These are phyloP conservation scores for Clavispora carvajalis DNA, from an alignment of 805 yeast species.

Conservation along the genomic window DNA sequence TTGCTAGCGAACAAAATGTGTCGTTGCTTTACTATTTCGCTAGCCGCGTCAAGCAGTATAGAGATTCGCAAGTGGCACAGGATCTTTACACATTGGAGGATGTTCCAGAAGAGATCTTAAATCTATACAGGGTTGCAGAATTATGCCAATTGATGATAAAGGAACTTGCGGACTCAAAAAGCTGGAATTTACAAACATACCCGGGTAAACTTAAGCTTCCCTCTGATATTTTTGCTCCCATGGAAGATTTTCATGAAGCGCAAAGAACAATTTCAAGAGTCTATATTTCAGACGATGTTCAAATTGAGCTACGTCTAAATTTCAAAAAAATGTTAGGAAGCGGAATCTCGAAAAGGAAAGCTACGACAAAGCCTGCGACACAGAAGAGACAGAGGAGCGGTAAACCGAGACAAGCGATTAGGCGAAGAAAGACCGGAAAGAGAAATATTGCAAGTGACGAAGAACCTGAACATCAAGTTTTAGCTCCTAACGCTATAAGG, in stretches of 20 bases:
- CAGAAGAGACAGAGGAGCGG: background rate
- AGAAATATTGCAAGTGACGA: slow-evolving; percentile 37
- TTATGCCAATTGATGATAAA: slow-evolving; percentile 62
- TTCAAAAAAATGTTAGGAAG: slow-evolving; percentile 17
- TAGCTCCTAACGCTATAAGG: slow-evolving; percentile 1
- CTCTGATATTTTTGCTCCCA: slow-evolving; percentile 62
- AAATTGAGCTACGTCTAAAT: slow-evolving; percentile 29
- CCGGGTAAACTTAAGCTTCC: slow-evolving; percentile 74
- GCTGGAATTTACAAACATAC: slow-evolving; percentile 74
- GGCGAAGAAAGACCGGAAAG: slow-evolving; percentile 13
- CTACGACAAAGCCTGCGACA: background rate
- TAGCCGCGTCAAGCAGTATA: slow-evolving; percentile 72
- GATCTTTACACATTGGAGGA: slow-evolving; percentile 19
- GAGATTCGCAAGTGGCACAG: slow-evolving; percentile 47
- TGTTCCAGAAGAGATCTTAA: slow-evolving; percentile 22
- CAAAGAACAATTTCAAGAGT: slow-evolving; percentile 50
- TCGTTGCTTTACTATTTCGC: slow-evolving; percentile 72
- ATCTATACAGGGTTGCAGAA: slow-evolving; percentile 67
- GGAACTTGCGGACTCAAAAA: slow-evolving; percentile 49
- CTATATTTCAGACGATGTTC: slow-evolving; percentile 47
- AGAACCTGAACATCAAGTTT: slow-evolving; percentile 12
- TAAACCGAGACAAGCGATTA: no score
- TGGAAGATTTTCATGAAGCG: slow-evolving; percentile 53
- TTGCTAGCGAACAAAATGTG: slow-evolving; percentile 62
- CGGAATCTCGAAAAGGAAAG: background rate